Evolutionary conservation across 257 asterid genomes (phyloP).

Genomic region (Rhazya stricta): DNA sequence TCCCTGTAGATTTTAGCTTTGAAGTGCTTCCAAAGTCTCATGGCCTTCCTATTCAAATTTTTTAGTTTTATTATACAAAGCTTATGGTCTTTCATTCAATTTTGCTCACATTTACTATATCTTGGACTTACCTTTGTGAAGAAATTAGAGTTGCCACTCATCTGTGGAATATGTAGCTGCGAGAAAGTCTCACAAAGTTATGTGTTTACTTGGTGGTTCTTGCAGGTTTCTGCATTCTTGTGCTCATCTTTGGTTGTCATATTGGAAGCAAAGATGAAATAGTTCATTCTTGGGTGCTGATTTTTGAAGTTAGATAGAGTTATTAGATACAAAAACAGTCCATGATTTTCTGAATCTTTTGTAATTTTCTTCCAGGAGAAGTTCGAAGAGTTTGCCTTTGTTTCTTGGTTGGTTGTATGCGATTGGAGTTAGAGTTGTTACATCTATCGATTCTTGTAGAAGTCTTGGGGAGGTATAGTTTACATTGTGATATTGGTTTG

Average conservation of each 20-base stretch:
- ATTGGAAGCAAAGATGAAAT: not conserved
- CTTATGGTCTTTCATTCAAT: not conserved
- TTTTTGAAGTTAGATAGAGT: conserved; percentile 12
- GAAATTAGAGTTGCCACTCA: not conserved
- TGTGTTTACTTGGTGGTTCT: not conserved
- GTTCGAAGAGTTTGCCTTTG: not conserved
- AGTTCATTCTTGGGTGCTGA: conserved; percentile 7
- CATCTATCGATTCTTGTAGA: not conserved
- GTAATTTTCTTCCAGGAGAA: not conserved
- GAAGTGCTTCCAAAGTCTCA: not conserved
- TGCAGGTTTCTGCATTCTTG: conserved; percentile 21
- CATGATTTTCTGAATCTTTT: conserved; percentile 2
- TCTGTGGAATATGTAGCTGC: not conserved
- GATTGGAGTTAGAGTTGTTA: conserved; percentile 1
- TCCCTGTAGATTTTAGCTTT: too few relatives aligned
- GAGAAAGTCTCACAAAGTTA: not conserved
- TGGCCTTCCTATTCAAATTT: not conserved
- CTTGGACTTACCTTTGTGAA: not conserved
- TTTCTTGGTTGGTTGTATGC: not conserved
- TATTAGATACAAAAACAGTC: not conserved
- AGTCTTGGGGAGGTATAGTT: conserved; percentile 1
- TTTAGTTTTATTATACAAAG: not conserved
- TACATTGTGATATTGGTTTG: not conserved
- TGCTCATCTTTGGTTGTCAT: conserved; percentile 1
- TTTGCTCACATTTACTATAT: too few relatives aligned